Evolutionary conservation across 2,329 filamentous ascomycete species (phyloP).

Genomic region (Ophiognomonia clavigignenti-juglandacearum): DNA sequence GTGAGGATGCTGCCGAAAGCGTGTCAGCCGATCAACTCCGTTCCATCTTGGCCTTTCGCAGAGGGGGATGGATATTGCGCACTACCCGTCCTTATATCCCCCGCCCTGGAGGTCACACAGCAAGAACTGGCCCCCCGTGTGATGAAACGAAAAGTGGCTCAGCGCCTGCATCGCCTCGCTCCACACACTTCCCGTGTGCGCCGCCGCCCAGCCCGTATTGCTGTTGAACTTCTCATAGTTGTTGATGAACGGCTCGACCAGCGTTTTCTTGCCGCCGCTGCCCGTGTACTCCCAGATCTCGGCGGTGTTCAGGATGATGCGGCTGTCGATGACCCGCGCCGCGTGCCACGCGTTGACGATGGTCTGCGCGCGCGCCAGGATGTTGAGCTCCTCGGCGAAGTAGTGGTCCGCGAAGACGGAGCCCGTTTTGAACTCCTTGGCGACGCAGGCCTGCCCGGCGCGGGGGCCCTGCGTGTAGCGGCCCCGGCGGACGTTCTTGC

Average conservation of each 20-base stretch:
- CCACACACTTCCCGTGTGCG: constrained; percentile 23
- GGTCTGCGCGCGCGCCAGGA: constrained; percentile 3
- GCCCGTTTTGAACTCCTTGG: constrained; percentile 11
- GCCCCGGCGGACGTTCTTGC: constrained; percentile 9
- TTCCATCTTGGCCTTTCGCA: background rate
- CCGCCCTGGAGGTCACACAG: constrained; percentile 40
- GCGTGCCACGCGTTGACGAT: constrained; percentile 9
- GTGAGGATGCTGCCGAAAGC: constrained; percentile 27
- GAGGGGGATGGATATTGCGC: background rate
- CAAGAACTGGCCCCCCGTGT: constrained; percentile 30
- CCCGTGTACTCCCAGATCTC: constrained; percentile 27
- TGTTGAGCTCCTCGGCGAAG: constrained; percentile 10
- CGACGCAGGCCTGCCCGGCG: constrained; percentile 4
- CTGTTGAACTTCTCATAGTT: constrained; percentile 41
- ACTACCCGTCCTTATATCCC: constrained; percentile 25
- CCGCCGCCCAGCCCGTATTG: constrained; percentile 34
- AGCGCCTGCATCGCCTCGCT: constrained; percentile 34
- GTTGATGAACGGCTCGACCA: constrained; percentile 34
- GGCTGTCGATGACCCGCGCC: constrained; percentile 23
- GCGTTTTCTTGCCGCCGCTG: constrained; percentile 18
- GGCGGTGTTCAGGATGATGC: constrained; percentile 31
- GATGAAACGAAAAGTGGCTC: constrained; percentile 39
- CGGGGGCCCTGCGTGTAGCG: constrained; percentile 2
- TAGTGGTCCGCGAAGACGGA: constrained; percentile 9
- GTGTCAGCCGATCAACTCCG: background rate